Conservation (phyloP, 257 asterid genomes). For the Dorcoceras hygrometricum region DNA sequence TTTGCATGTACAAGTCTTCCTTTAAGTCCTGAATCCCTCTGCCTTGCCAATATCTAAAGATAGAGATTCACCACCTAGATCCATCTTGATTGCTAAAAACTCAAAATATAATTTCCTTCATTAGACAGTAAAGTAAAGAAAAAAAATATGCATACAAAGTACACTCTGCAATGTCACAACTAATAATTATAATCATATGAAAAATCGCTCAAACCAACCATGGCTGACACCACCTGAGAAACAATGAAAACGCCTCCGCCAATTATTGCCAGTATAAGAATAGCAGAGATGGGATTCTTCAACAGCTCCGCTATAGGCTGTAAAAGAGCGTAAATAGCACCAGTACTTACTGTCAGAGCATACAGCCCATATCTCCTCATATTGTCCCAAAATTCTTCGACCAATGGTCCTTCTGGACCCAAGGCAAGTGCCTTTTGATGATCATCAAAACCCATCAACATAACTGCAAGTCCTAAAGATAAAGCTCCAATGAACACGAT, state of each 20-base stretch:
- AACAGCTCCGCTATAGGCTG: conserved; percentile 70
- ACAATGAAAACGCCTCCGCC: conserved; percentile 65
- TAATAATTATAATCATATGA: conserved; percentile 61
- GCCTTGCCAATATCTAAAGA: background rate
- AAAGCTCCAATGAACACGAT: conserved; percentile 44
- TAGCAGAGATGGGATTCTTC: conserved; percentile 81
- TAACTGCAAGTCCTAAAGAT: conserved; percentile 48
- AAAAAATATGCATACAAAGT: background rate
- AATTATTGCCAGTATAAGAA: conserved; percentile 49
- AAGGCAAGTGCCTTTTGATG: conserved; percentile 66
- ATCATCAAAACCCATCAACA: conserved; percentile 68
- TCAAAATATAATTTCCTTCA: conserved; percentile 1
- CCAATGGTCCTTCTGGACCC: conserved; percentile 85
- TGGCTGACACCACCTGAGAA: conserved; percentile 81
- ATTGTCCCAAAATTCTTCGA: conserved; percentile 98
- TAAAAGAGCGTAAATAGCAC: conserved; percentile 55
- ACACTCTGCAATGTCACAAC: conserved; percentile 5
- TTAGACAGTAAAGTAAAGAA: background rate
- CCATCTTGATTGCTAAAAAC: background rate
- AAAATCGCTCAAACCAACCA: conserved; percentile 91
- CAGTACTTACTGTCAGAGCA: conserved; percentile 87
- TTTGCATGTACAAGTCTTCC: background rate
- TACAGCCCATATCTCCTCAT: conserved; percentile 90
- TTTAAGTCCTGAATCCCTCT: background rate
- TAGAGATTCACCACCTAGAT: background rate